Percentiles rank a stretch among this genome's conserved stretches.
phyloP scores from a whole-genome alignment of 306 rosid species.

The Prunus persica region DNA sequence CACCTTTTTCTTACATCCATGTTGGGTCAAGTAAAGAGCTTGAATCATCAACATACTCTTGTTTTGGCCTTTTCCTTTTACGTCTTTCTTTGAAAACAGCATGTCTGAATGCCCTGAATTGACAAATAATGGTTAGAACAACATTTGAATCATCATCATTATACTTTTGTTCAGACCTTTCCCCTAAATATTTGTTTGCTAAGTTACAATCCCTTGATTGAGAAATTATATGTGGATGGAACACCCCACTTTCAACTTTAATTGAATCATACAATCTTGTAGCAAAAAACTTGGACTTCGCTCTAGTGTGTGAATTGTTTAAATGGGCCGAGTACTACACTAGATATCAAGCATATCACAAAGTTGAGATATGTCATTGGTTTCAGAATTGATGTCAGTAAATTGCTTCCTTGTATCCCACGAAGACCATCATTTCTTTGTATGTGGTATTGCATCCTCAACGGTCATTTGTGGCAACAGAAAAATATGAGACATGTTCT shows the following conservation, averaged over 20 bases:
- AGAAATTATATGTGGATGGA: slow-evolving; percentile 9
- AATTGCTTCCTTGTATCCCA: slow-evolving; percentile 83
- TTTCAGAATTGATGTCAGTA: slow-evolving; percentile 57
- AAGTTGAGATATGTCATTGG: slow-evolving; percentile 45
- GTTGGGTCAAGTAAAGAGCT: slow-evolving; percentile 30
- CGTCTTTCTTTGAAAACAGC: slow-evolving; percentile 29
- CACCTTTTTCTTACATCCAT: slow-evolving; percentile 58
- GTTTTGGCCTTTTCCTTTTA: slow-evolving; percentile 57
- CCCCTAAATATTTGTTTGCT: background rate
- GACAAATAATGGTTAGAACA: slow-evolving; percentile 32
- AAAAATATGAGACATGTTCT: slow-evolving; percentile 54
- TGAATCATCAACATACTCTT: slow-evolving; percentile 50
- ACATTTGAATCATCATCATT: slow-evolving; percentile 8
- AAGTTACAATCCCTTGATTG: slow-evolving; percentile 4
- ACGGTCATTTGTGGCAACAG: slow-evolving; percentile 68
- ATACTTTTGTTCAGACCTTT: slow-evolving; percentile 21
- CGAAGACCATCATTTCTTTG: slow-evolving; percentile 77
- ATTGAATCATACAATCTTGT: slow-evolving; percentile 26
- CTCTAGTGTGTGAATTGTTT: slow-evolving; percentile 2
- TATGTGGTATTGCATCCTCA: slow-evolving; percentile 56
- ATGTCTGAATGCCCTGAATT: slow-evolving; percentile 18
- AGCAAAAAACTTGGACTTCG: slow-evolving; percentile 17
- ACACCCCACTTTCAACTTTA: slow-evolving; percentile 50
- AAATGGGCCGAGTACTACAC: slow-evolving; percentile 27
- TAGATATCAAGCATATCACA: slow-evolving; percentile 51